A percentile compares a stretch with the other conserved stretches of the same genome.
These are phyloP conservation scores for Boletus coccyginus DNA, from an alignment of 768 basidiomycete genomes.

Conservation along the genomic window DNA sequence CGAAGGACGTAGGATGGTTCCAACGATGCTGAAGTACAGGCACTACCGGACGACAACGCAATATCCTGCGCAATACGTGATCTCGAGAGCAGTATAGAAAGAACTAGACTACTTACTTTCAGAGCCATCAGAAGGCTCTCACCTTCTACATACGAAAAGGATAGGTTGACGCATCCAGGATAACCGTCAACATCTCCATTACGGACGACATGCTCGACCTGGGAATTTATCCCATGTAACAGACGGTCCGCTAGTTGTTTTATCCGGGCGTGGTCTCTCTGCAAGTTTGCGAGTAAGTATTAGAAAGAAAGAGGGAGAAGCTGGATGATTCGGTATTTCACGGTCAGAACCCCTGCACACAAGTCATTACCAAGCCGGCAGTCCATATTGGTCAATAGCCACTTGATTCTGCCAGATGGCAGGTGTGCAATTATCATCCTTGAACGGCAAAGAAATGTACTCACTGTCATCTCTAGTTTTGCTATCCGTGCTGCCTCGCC, in stretches of 20 bases:
- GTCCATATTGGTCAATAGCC: conserved; percentile 27
- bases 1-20: conserved; percentile 98
- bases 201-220: conserved; percentile 88
- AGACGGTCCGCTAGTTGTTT: conserved; percentile 76
- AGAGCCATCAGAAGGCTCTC: conserved; percentile 97
- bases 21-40: conserved; percentile 96
- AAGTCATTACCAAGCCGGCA: conserved; percentile 60
- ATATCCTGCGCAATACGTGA: conserved; percentile 61
- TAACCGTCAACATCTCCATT: conserved; percentile 93
- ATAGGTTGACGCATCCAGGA: conserved; percentile 93
- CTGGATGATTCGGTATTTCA: not conserved
- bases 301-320: not conserved
- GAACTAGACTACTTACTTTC: conserved; percentile 54
- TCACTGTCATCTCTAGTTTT: conserved; percentile 87
- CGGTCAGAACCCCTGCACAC: conserved; percentile 96
- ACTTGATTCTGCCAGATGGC: conserved; percentile 40
- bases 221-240: conserved; percentile 72
- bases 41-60: conserved; percentile 95
- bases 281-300: conserved; percentile 9
- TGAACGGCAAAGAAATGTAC: conserved; percentile 35
- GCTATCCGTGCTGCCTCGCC: conserved; percentile 95
- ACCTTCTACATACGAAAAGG: conserved; percentile 95
- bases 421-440: conserved; percentile 50
- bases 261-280: conserved; percentile 82
- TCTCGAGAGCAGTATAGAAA: conserved; percentile 1